phyloP scores from a whole-genome alignment of 1,139 yeast species.

The Starmera stellimalicola region DNA sequence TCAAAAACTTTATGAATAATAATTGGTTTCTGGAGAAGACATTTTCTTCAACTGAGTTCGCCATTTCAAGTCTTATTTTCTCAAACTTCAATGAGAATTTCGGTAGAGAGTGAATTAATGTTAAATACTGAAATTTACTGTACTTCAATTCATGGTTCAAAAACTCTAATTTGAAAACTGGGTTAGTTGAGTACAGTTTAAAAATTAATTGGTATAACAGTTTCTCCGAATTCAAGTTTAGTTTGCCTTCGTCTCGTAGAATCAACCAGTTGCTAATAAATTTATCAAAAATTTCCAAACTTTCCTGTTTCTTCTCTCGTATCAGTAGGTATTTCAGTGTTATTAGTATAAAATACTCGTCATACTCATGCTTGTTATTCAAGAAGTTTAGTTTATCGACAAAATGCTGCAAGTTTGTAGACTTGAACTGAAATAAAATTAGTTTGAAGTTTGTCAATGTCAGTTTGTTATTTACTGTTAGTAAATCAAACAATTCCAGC shows the following conservation, averaged over 20 bases:
- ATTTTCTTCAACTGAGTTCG: not conserved
- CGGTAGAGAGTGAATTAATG: conserved; percentile 13
- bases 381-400: conserved; percentile 8
- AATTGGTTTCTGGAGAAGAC: conserved; percentile 9
- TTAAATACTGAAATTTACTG: conserved; percentile 3
- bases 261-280: conserved; percentile 8
- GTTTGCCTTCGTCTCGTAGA: conserved; percentile 1
- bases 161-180: not conserved
- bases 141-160: not conserved
- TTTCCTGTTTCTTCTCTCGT: conserved; percentile 4
- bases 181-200: conserved; percentile 2
- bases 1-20: conserved; percentile 6
- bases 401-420: conserved; percentile 6
- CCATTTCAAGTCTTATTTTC: too few species aligned
- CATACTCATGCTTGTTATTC: conserved; percentile 3
- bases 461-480: conserved; percentile 7
- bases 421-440: conserved; percentile 6
- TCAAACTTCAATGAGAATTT: conserved; percentile 2
- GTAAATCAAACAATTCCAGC: conserved; percentile 8
- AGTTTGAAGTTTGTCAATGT: conserved; percentile 5
- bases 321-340: conserved; percentile 8
- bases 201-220: conserved; percentile 12
- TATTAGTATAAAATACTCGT: conserved; percentile 6
- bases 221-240: conserved; percentile 10
- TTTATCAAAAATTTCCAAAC: conserved; percentile 5